These are phyloP conservation scores for Pseudoneurospora amorphoporcata DNA, from an alignment of 495 filamentous ascomycete genomes.

Conservation along the genomic window DNA sequence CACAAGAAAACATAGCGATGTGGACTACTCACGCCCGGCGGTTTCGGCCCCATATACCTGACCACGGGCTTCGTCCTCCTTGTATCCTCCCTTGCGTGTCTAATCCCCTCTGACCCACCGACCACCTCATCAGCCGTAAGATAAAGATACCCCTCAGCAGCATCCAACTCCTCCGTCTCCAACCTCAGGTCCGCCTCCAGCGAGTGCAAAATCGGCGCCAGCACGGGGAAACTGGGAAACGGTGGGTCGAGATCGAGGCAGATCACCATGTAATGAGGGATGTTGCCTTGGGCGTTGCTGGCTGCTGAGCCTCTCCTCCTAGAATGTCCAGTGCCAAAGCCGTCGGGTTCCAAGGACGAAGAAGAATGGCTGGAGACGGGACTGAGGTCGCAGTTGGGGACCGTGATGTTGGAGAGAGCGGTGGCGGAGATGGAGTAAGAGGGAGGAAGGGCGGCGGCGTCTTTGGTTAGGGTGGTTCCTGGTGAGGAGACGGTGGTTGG, in stretches of 20 bases:
- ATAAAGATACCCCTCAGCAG: slow-evolving; percentile 11
- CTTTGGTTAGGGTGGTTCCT: slow-evolving; percentile 8
- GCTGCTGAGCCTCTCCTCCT: neutral
- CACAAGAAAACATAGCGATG: slow-evolving; percentile 50
- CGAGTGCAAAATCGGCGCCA: slow-evolving; percentile 38
- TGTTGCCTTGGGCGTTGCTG: neutral
- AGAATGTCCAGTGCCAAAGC: neutral
- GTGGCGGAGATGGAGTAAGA: slow-evolving; percentile 14
- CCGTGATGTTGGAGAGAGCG: slow-evolving; percentile 11
- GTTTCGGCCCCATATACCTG: slow-evolving; percentile 38
- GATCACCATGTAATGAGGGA: slow-evolving; percentile 33
- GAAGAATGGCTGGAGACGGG: slow-evolving; percentile 11
- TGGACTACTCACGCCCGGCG: slow-evolving; percentile 39
- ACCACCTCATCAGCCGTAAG: slow-evolving; percentile 1
- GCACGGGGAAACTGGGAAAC: slow-evolving; percentile 38
- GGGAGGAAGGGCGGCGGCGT: slow-evolving; percentile 5
- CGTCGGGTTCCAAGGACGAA: neutral
- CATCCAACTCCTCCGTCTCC: slow-evolving; percentile 1
- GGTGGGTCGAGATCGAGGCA: slow-evolving; percentile 44
- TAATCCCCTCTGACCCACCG: slow-evolving; percentile 1
- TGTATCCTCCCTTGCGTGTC: slow-evolving; percentile 1
- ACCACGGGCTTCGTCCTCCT: slow-evolving; percentile 14
- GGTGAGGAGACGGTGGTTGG: slow-evolving; percentile 9
- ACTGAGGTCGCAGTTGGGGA: slow-evolving; percentile 10
- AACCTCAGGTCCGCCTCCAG: slow-evolving; percentile 31